Conservation (phyloP, 768 basidiomycete genomes). For the Calocybe indica region DNA sequence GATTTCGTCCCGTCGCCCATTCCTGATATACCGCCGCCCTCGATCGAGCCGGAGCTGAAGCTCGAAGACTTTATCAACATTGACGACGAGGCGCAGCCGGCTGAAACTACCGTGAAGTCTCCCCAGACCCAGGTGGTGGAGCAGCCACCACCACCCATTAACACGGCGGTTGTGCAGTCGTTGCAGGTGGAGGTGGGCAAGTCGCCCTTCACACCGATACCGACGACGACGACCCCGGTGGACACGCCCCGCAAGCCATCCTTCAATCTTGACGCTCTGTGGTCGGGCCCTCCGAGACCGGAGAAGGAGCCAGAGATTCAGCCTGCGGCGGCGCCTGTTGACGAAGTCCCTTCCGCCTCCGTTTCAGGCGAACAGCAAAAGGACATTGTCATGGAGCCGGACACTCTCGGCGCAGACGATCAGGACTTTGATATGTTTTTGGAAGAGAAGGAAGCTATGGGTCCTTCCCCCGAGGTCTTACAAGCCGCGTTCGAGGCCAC, state of each 20-base stretch:
- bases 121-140: constrained; percentile 7
- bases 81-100: constrained; percentile 50
- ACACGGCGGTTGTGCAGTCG: no score
- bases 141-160: constrained; percentile 6
- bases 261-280: constrained; percentile 70
- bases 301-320: constrained; percentile 13
- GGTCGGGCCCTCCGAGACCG: constrained; percentile 26
- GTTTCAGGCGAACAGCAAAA: constrained; percentile 9
- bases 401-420: constrained; percentile 50
- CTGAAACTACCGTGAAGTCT: constrained; percentile 23
- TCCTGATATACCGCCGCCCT: constrained; percentile 30
- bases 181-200: constrained; percentile 12
- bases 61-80: constrained; percentile 74
- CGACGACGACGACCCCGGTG: constrained; percentile 5
- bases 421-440: constrained; percentile 87
- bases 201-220: constrained; percentile 42
- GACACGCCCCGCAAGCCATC: constrained; percentile 43
- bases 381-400: constrained; percentile 41
- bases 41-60: constrained; percentile 59
- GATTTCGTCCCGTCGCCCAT: constrained; percentile 25
- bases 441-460: constrained; percentile 49
- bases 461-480: constrained; percentile 30
- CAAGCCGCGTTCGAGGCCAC: constrained; percentile 49
- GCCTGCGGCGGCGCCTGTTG: constrained; percentile 15
- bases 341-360: constrained; percentile 16